Evolutionary conservation across 805 yeast species (phyloP).

Genomic region (Saccharomycopsis malanga): DNA sequence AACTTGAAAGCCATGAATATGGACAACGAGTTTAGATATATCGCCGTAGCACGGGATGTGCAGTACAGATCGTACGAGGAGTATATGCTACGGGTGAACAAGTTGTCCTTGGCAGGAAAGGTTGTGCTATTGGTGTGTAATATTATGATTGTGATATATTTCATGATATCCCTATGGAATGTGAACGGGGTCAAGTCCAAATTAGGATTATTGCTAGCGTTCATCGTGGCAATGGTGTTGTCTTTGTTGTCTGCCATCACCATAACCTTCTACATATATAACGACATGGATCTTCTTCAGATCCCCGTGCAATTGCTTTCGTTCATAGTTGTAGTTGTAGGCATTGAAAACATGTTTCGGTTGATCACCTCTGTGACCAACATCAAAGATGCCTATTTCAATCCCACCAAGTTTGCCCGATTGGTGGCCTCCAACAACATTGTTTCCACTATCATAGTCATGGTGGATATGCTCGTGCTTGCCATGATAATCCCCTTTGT

Average conservation of each 20-base stretch:
- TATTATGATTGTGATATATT: constrained; percentile 29
- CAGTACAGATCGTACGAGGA: constrained; percentile 3
- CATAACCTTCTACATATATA: constrained; percentile 33
- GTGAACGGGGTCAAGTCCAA: constrained; percentile 39
- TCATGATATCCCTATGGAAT: constrained; percentile 34
- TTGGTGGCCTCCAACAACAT: constrained; percentile 33
- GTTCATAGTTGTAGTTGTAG: constrained; percentile 35
- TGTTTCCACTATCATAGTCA: constrained; percentile 33
- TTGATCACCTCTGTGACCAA: constrained; percentile 35
- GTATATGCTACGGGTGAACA: constrained; percentile 20
- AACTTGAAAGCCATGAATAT: constrained; percentile 27
- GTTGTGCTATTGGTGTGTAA: constrained; percentile 26
- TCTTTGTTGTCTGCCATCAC: constrained; percentile 39
- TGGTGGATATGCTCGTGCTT: constrained; percentile 27
- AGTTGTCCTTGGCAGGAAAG: constrained; percentile 24
- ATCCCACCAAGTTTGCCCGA: constrained; percentile 34
- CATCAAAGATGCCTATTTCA: constrained; percentile 31
- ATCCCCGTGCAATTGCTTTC: constrained; percentile 38
- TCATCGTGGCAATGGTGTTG: constrained; percentile 33
- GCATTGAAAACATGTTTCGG: constrained; percentile 43
- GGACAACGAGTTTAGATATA: not conserved
- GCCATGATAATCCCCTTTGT: constrained; percentile 28
- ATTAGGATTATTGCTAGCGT: constrained; percentile 39
- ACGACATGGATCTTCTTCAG: constrained; percentile 29
- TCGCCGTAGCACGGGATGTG: not conserved